Base-by-base conservation (phyloP, 257 asterid species). In the Hygrophila difformis region DNA sequence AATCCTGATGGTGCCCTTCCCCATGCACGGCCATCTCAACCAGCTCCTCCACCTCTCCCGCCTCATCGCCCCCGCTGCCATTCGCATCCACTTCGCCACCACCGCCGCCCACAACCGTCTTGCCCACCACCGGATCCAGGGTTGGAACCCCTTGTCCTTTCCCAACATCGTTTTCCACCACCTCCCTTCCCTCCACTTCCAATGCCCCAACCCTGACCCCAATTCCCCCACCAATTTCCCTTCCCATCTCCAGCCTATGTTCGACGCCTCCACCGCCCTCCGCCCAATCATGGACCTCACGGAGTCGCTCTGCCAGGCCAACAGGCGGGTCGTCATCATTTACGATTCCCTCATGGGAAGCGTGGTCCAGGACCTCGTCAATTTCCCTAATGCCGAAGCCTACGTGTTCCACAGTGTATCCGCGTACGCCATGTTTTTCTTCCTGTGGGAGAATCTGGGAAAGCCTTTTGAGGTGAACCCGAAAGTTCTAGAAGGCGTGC, bases 261-360 rank as follows among this genome's bases (percentile, higher is more conserved):
- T 59, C 63, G 64, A 63, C 19, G 57, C 76, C 16, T 12, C 66
- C 3, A 10, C 12, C 0, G 38, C 66, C 7, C 24, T 46, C 35
- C 47, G 51, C 12, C 76, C 81, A 2, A 52, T 77, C 45, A 15
- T 22, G 17, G 53, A 35, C 1, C 65, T 77, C 10, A 2, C 73
- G 0, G 59, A 36, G 12, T 1, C 6, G 0, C 79, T 77, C 28
- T 55, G 61, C 1, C 31, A 26, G 5, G 1, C 35, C 1, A 20
- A 6, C 38, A n/a, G 66, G 8, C 68, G 82, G 4, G 76, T 77
- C 2, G 47, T 67, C 15, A 31, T 70, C 5, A 41, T 77, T 14
- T 48, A 70, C 13, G 86, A 77, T 61, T 77, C 82, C 6, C 21
- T 77, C 8, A 77, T 77, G 82, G 86, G 82, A n/a, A 66, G 76